Evolutionary conservation across 225 moss, liverwort and hornwort species (phyloP), one percentile per base, ranked within the genome.

Genomic region (Bryoerythrophyllum caledonicum): DNA sequence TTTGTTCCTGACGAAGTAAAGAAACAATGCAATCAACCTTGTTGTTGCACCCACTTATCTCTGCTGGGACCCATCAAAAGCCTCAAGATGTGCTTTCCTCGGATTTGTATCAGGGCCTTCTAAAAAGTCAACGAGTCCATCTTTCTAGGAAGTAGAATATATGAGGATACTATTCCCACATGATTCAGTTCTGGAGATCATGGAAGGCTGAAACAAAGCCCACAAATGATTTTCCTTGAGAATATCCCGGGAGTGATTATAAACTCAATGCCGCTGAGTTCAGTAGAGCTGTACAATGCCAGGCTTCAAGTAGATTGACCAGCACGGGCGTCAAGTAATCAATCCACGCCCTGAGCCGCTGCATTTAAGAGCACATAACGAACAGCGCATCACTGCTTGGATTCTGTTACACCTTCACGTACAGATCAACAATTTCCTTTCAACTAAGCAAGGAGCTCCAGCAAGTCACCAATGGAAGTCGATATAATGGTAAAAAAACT

Each of bases 201-300:
- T 48, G 20, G 54, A 55, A 72, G 61, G 55, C 7, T 38, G 15
- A 30, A 72, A 28, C 25, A 34, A 24, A 26, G 64, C 52, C 74
- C 60, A 69, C 40, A 40, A 40, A 30, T 20, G 19, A 15, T 24
- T 10, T 79, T 61, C 53, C 70, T 37, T 66, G 61, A 14, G 21
- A 63, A 80, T 28, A 30, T 61, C 26, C 65, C 2, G n/a, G 41
- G 26, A 65, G 49, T 63, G 58, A 65, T 49, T 40, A 20, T 19
- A 10, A 68, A 43, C 44, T 30, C 59, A 59, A 69, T 64, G 68
- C 43, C 59, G 25, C 20, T 64, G 68, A 73, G 41, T 67, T 58
- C 48, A 20, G 28, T 7, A 67, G 48, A 58, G 66, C 26, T 72
- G 3, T 16, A 10, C 6, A 27, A 26, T 63, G 43, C 44, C 28